A percentile compares a stretch with the other conserved stretches of the same genome.
Evolutionary conservation across 106 monocot genomes (phyloP).

Genomic region (Hemerocallis citrina): DNA sequence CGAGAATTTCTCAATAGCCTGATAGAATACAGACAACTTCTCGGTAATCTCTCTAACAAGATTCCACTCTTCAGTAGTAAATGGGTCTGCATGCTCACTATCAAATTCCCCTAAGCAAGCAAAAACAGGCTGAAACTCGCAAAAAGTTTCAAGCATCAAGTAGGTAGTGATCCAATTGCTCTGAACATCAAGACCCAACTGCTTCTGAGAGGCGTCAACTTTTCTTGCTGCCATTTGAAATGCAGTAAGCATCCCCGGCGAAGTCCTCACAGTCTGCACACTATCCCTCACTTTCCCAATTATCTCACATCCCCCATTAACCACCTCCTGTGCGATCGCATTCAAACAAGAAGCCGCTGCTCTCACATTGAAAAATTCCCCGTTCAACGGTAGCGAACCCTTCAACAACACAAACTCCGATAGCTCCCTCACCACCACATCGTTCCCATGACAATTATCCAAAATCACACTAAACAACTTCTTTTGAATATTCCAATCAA

Average conservation of each 20-base stretch:
- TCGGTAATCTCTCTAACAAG: constrained; percentile 39
- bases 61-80: constrained; percentile 40
- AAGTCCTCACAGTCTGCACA: constrained; percentile 46
- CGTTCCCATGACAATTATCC: constrained; percentile 32
- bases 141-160: constrained; percentile 51
- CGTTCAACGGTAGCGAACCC: constrained; percentile 23
- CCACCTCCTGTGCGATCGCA: constrained; percentile 45
- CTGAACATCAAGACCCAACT: constrained; percentile 29
- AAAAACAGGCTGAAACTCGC: constrained; percentile 45
- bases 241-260: constrained; percentile 20
- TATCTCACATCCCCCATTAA: constrained; percentile 16
- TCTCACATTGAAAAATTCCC: constrained; percentile 37
- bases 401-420: constrained; percentile 15
- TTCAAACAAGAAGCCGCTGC: constrained; percentile 35
- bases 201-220: constrained; percentile 21
- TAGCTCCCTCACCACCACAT: constrained; percentile 31
- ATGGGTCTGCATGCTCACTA: constrained; percentile 12
- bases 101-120: constrained; percentile 29
- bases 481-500: constrained; percentile 43
- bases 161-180: constrained; percentile 44
- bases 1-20: constrained; percentile 40
- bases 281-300: constrained; percentile 26
- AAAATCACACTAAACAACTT: constrained; percentile 40
- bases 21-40: constrained; percentile 37
- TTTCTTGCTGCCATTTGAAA: constrained; percentile 38